These are phyloP conservation scores for Calycina herbarum DNA, from an alignment of 2,329 filamentous ascomycete species.

Conservation along the genomic window DNA sequence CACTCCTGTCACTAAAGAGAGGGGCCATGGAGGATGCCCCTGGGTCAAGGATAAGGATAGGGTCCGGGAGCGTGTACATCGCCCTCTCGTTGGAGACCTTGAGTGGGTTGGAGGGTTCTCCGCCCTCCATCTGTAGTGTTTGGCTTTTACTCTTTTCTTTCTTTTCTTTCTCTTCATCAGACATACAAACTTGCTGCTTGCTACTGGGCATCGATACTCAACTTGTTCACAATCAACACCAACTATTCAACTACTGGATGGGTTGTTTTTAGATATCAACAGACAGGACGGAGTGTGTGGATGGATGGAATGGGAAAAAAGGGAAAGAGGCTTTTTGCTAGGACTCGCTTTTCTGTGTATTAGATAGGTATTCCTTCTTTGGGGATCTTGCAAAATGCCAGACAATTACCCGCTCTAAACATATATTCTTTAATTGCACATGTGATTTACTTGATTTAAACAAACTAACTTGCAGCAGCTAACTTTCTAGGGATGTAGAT, in stretches of 20 bases:
- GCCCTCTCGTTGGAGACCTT: conserved; percentile 61
- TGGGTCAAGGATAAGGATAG: conserved; percentile 47
- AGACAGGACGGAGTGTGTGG: background rate
- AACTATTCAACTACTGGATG: conserved; percentile 10
- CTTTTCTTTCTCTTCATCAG: conserved; percentile 16
- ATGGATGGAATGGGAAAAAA: background rate
- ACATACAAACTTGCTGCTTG: conserved; percentile 18
- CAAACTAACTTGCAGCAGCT: no score
- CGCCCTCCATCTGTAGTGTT: conserved; percentile 57
- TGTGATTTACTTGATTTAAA: conserved; percentile 2
- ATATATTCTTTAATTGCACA: background rate
- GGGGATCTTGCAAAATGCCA: conserved; percentile 35
- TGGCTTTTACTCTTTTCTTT: conserved; percentile 5
- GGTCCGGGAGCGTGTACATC: conserved; percentile 51
- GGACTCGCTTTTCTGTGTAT: conserved; percentile 41
- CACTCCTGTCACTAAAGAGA: conserved; percentile 37
- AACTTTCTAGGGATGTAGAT: no score
- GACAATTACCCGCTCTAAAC: conserved; percentile 40
- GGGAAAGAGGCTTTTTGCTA: conserved; percentile 24
- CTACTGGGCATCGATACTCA: background rate
- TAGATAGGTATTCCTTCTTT: conserved; percentile 33
- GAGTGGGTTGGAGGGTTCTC: conserved; percentile 96
- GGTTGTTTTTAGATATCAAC: conserved; percentile 16
- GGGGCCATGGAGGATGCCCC: conserved; percentile 47
- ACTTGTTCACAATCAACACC: background rate